Evolutionary conservation across 208 protist genomes (phyloP), one percentile per base, ranked within the genome.

Genomic region (Wallacemonas sp.): DNA sequence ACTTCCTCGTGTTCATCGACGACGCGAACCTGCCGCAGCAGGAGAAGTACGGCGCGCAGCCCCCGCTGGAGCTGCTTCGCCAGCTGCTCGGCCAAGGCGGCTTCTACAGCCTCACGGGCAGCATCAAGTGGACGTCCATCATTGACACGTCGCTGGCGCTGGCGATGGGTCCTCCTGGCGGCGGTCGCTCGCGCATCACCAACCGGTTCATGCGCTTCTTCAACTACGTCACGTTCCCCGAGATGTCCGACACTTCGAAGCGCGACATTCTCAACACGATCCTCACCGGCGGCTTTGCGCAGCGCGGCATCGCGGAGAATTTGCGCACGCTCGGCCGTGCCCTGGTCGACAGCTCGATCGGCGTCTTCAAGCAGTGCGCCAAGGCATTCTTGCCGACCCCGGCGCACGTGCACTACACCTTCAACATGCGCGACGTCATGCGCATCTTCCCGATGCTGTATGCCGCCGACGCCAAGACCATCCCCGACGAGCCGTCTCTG

Each of bases 351-450:
- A 84, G 87, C 18, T 98, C 98, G 16, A 79, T 99, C 42, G 71
- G 84, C 7, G 62, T 99, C 11, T 99, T 99, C 78, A 76, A 92
- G 39, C 82, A 82, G 36, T 95, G 97, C 73, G 68, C 70, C 29
- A 94, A 92, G 63, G 69, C 81, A 20, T 95, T 99, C 39, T 69
- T 99, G 20, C 98, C 98, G 23, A 99, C 97, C 3, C 98, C 98
- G 14, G 87, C 95, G 7, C 98, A 99, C 67, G 95, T 98, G 33
- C 98, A 99, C 74, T 99, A 99, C 80, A 98, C 97, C 7, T 99
- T 99, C 85, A 99, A 99, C 84, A 88, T 99, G 85, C 93, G 98
- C 18, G 98, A 99, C 78, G 77, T 99, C 8, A 93, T 97, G 73
- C 97, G 97, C n/a, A 96, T 99, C 50, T 97, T 99, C 54, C 95